Evolutionary conservation across 306 rosid species (phyloP), one percentile per base, ranked within the genome.

Genomic region (Luffa aegyptiaca): DNA sequence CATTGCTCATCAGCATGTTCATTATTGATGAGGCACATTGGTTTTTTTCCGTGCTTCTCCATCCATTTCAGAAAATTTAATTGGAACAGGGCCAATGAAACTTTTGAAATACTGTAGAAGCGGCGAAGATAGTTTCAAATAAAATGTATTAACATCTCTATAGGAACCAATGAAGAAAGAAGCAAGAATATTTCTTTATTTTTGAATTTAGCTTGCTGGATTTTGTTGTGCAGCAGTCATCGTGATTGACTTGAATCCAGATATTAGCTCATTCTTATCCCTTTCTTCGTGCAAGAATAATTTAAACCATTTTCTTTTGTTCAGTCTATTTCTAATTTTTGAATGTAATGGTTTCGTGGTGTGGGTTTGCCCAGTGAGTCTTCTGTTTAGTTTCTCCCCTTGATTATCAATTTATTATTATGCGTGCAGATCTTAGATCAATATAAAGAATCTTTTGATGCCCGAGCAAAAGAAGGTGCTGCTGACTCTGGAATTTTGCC

Each of bases 391-490:
- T 49, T 66, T 74, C 31, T 51, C 46, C 45, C 33, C 46, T 51
- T 74, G 44, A 10, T 52, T 75, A 35, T 45, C 79, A 75, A 51
- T 74, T 46, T 51, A n/a, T 13, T 69, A 61, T 78, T 79, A 46
- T 35, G 37, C 62, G 39, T 90, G 87, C 88, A 96, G 99, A 87
- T 96, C 82, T 86, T 96, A 90, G 99, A 93, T 81, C 97, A 88
- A 79, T 96, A 96, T 81, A 87, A 87, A 85, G 92, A 87, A 81
- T 91, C 98, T 85, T 90, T 86, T 82, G 90, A 91, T 82, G 86
- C 93, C 75, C 92, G 97, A 84, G 85, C 83, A 66, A 93, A 78
- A 81, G 97, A 89, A 88, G 94, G 97, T 42, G 87, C 88, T 80
- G 92, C 93, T 58, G 82, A 83, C 82, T 85, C 96, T 57, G 90